These are phyloP conservation scores for Stellera chamaejasme DNA, from an alignment of 345 rosid genomes.

Conservation along the genomic window DNA sequence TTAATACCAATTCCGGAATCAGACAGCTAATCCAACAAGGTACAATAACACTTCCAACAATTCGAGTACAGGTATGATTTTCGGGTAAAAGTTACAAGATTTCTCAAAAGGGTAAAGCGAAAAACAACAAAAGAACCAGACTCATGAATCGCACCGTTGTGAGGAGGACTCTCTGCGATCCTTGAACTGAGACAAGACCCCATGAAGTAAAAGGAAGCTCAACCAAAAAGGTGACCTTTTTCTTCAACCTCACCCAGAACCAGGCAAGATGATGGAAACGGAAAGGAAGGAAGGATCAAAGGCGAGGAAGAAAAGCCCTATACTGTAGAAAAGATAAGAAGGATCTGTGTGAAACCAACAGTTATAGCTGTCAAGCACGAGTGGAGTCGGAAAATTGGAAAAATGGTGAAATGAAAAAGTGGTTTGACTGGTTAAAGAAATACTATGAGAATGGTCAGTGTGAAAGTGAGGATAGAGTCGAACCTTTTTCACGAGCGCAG, in stretches of 20 bases:
- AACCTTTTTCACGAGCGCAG: not conserved
- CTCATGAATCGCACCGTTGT: slow-evolving; percentile 27
- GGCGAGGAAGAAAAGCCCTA: not conserved
- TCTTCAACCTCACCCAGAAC: slow-evolving; percentile 8
- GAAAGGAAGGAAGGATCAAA: slow-evolving; percentile 3
- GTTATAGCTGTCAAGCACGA: slow-evolving; percentile 21
- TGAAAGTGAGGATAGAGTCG: not conserved
- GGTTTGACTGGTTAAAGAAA: slow-evolving; percentile 24
- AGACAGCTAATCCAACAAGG: too few relatives aligned
- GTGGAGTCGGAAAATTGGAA: slow-evolving; percentile 3
- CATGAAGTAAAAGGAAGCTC: slow-evolving; percentile 22
- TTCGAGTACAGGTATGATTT: too few relatives aligned
- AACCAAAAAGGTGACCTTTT: not conserved
- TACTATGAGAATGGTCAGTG: not conserved
- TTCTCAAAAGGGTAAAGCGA: too few relatives aligned
- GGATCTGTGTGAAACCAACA: slow-evolving; percentile 22
- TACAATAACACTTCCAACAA: too few relatives aligned
- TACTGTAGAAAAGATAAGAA: slow-evolving; percentile 5
- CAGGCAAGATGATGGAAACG: slow-evolving; percentile 1
- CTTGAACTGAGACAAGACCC: slow-evolving; percentile 70
- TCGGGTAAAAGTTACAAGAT: too few relatives aligned
- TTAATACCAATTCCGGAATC: too few relatives aligned
- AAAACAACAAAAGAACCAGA: not conserved
- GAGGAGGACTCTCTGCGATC: slow-evolving; percentile 39
- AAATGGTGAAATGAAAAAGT: not conserved